phyloP scores from a whole-genome alignment of 176 grass and related monocot genomes.

The Zoysia japonica region DNA sequence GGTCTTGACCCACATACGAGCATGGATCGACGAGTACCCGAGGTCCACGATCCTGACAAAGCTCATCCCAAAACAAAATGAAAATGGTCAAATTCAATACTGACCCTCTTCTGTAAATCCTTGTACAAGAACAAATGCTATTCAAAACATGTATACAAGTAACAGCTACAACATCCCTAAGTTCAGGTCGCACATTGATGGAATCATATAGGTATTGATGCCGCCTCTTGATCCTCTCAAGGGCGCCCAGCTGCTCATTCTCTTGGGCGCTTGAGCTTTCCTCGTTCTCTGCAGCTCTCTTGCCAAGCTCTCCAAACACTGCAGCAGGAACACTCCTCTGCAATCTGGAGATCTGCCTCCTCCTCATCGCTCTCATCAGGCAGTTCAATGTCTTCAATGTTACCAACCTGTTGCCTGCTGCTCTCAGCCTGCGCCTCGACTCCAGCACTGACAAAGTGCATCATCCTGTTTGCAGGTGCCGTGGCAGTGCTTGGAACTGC shows the following conservation, averaged over 20 bases:
- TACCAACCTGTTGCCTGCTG: constrained; percentile 44
- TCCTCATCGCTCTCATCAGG: constrained; percentile 83
- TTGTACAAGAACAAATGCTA: constrained; percentile 35
- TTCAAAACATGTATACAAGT: constrained; percentile 29
- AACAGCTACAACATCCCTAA: not conserved
- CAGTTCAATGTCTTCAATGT: constrained; percentile 89
- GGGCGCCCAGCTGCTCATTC: constrained; percentile 68
- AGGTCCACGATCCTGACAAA: too few relatives aligned
- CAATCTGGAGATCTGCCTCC: constrained; percentile 68
- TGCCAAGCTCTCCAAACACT: constrained; percentile 83
- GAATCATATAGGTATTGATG: constrained; percentile 43
- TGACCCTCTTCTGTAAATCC: constrained; percentile 1
- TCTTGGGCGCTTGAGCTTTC: constrained; percentile 50
- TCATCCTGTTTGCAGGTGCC: constrained; percentile 38
- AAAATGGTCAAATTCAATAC: too few relatives aligned
- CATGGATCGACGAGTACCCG: too few relatives aligned
- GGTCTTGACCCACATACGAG: too few relatives aligned
- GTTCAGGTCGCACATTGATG: not conserved
- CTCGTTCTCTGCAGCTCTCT: constrained; percentile 65
- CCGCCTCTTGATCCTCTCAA: constrained; percentile 89
- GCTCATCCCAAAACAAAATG: too few relatives aligned
- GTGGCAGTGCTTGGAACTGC: constrained; percentile 31
- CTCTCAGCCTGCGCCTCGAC: constrained; percentile 59
- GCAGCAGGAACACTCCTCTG: constrained; percentile 65
- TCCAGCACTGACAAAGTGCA: constrained; percentile 89